phyloP scores from a whole-genome alignment of 768 basidiomycete genomes.

The Trametes coccinea region DNA sequence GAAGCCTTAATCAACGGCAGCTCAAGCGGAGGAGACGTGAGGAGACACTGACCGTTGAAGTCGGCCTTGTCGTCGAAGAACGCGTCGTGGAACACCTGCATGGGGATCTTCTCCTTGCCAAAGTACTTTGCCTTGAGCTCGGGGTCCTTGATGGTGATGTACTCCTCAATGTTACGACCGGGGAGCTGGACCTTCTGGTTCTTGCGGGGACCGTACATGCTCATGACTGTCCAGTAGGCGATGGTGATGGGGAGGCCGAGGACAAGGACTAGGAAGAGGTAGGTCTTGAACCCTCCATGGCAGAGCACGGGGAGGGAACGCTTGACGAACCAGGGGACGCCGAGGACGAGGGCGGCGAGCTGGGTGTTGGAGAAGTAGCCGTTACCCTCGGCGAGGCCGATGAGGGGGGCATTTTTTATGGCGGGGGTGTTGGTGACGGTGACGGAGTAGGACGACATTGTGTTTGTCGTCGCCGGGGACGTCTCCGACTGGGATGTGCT shows the following conservation, averaged over 20 bases:
- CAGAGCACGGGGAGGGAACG: constrained; percentile 78
- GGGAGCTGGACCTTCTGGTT: constrained; percentile 88
- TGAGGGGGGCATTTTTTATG: constrained; percentile 83
- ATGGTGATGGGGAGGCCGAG: constrained; percentile 77
- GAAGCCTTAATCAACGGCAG: constrained; percentile 7
- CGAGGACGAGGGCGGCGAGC: constrained; percentile 73
- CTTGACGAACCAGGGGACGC: constrained; percentile 84
- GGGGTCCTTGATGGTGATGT: constrained; percentile 86
- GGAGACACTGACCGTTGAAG: constrained; percentile 72
- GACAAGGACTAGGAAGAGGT: constrained; percentile 75
- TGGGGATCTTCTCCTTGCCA: constrained; percentile 90
- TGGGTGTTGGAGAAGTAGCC: constrained; percentile 81
- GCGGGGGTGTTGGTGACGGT: constrained; percentile 68
- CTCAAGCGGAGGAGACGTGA: constrained; percentile 3
- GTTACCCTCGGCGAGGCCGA: constrained; percentile 84
- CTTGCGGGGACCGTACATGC: constrained; percentile 74
- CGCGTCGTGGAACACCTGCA: constrained; percentile 97
- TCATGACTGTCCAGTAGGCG: constrained; percentile 89
- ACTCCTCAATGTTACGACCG: constrained; percentile 82
- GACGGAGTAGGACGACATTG: constrained; percentile 49
- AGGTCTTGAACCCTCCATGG: constrained; percentile 83
- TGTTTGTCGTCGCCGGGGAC: neutral
- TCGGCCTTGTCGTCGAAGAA: constrained; percentile 97
- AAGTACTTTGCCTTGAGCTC: constrained; percentile 79
- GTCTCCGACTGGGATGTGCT: constrained; percentile 2